phyloP scores from a whole-genome alignment of 208 protist species.

The Angomonas deanei region DNA sequence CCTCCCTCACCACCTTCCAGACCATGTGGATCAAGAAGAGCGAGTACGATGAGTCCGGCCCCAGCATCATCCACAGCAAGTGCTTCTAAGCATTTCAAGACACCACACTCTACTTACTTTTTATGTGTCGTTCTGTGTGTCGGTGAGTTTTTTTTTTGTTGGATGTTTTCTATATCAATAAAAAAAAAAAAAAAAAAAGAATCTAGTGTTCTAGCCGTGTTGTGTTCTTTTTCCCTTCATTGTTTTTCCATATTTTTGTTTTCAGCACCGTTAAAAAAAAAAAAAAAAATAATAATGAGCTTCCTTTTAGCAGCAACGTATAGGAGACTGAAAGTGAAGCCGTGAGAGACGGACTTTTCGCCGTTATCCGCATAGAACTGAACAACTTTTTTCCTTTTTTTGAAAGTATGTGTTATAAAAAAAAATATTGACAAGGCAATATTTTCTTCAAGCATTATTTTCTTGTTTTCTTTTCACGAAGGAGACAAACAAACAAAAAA shows the following conservation, averaged over 20 bases:
- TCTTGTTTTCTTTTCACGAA: too few species aligned
- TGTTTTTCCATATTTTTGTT: background rate
- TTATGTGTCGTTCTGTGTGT: background rate
- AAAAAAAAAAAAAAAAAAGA: background rate
- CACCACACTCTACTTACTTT: too few species aligned
- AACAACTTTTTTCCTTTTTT: background rate
- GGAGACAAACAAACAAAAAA: too few species aligned
- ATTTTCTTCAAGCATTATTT: too few species aligned
- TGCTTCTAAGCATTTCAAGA: constrained; percentile 95
- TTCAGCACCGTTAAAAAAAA: background rate
- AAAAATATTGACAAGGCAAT: background rate
- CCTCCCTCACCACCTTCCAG: constrained; percentile 95
- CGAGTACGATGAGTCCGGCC: constrained; percentile 98
- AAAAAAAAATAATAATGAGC: too few species aligned
- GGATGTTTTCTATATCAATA: too few species aligned
- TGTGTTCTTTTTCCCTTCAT: background rate
- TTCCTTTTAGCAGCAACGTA: too few species aligned
- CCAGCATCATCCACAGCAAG: constrained; percentile 97
- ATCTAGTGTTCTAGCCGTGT: too few species aligned
- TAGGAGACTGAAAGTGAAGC: too few species aligned
- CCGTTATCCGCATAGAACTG: too few species aligned
- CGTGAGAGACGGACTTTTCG: too few species aligned
- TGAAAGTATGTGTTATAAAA: too few species aligned
- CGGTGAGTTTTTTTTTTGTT: background rate
- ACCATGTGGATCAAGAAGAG: constrained; percentile 98